Conservation (phyloP, 768 basidiomycete genomes). For the Rhizopogon sp. region DNA sequence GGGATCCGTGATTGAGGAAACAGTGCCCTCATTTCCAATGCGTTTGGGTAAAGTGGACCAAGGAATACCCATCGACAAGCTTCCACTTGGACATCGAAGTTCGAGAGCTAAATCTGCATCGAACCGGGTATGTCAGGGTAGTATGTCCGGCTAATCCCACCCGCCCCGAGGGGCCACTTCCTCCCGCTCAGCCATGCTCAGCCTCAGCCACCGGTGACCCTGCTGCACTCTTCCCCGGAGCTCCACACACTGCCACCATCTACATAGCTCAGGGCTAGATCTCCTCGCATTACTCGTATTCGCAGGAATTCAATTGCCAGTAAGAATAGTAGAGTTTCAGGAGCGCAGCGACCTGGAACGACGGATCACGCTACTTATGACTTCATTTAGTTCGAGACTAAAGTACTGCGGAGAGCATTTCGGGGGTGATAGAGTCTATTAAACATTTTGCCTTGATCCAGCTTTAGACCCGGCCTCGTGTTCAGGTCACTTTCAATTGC, state of each 20-base stretch:
- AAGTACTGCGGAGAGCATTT: not conserved
- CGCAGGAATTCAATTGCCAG: not conserved
- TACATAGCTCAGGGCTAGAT: not conserved
- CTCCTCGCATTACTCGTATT: not conserved
- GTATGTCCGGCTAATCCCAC: not conserved
- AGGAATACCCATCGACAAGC: not conserved
- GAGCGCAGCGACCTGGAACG: not conserved
- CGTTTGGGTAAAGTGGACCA: not conserved
- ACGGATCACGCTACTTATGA: not conserved
- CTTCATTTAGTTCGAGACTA: not conserved
- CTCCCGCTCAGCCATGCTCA: not conserved
- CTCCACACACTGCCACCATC: not conserved
- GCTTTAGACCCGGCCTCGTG: constrained; percentile 1
- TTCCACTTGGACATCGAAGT: not conserved
- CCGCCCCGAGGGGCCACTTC: not conserved
- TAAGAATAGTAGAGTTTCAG: not conserved
- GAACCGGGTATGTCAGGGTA: not conserved
- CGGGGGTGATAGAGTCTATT: not conserved
- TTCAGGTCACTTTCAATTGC: not conserved
- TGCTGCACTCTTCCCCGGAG: not conserved
- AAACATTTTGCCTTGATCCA: not conserved
- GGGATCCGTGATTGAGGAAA: not conserved
- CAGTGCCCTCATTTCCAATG: not conserved
- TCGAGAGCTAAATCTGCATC: not conserved
- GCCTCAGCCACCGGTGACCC: not conserved